Evolutionary conservation across 306 rosid genomes (phyloP).

Genomic region (Gastrolobium bilobum): DNA sequence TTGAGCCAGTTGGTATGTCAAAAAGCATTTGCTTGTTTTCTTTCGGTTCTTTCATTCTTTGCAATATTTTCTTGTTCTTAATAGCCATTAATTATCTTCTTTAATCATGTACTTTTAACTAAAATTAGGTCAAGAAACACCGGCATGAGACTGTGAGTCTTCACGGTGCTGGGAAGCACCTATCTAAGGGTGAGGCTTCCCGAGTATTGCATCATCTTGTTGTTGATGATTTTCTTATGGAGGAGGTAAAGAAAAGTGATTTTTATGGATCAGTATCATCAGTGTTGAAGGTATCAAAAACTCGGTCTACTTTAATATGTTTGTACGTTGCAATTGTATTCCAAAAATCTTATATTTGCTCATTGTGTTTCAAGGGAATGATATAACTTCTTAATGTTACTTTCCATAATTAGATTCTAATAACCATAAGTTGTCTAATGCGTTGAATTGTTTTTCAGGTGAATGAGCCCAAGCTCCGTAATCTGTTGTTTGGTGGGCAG

Average conservation of each 20-base stretch:
- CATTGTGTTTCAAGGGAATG: constrained; percentile 17
- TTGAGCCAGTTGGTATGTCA: constrained; percentile 82
- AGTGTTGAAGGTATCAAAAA: constrained; percentile 71
- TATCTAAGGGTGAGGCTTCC: constrained; percentile 92
- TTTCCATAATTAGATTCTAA: constrained; percentile 37
- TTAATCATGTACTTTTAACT: constrained; percentile 38
- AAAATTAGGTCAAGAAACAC: constrained; percentile 83
- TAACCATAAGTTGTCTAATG: constrained; percentile 33
- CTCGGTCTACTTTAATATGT: constrained; percentile 28
- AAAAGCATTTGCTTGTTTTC: constrained; percentile 32
- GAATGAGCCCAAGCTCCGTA: constrained; percentile 62
- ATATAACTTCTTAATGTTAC: constrained; percentile 32
- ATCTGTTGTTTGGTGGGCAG: constrained; percentile 65
- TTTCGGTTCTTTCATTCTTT: constrained; percentile 33
- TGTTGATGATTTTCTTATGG: constrained; percentile 74
- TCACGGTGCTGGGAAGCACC: constrained; percentile 94
- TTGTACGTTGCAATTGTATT: constrained; percentile 32
- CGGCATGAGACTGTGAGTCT: constrained; percentile 75
- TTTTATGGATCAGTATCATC: constrained; percentile 93
- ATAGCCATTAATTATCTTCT: constrained; percentile 33
- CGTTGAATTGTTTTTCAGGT: constrained; percentile 61
- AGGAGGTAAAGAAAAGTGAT: constrained; percentile 96
- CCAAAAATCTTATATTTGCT: constrained; percentile 1
- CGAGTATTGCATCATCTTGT: constrained; percentile 93
- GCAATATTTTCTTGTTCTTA: constrained; percentile 19